Evolutionary conservation across 1,284 basidiomycete genomes (phyloP).

Genomic region (Cutaneotrichosporon sp.): DNA sequence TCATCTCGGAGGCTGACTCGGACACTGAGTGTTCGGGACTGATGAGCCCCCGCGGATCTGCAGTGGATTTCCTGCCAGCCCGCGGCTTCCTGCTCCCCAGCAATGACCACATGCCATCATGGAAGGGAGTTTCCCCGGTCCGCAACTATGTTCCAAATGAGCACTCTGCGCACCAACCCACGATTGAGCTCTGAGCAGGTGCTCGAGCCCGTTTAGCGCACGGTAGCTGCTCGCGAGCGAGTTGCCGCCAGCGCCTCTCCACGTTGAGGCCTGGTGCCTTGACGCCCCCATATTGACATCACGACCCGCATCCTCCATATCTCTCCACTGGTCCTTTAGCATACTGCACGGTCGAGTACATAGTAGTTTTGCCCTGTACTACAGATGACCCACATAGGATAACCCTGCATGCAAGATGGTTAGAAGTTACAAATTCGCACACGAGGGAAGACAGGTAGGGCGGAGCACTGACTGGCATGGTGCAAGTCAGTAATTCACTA

Average conservation of each 20-base stretch:
- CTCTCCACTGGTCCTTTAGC: background rate
- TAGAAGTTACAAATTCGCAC: too few relatives aligned
- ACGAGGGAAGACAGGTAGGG: too few relatives aligned
- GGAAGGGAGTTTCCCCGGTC: background rate
- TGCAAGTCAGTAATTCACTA: too few relatives aligned
- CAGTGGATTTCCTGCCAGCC: conserved; percentile 8
- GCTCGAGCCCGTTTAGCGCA: background rate
- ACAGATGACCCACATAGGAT: conserved; percentile 6
- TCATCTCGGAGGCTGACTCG: conserved; percentile 20
- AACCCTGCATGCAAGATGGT: conserved; percentile 3
- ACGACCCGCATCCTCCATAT: background rate
- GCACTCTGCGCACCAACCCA: background rate
- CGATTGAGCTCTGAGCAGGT: background rate
- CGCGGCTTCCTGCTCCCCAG: background rate
- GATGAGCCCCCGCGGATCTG: conserved; percentile 16
- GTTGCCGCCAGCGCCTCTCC: background rate
- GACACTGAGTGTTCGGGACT: conserved; percentile 20
- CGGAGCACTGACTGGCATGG: too few relatives aligned
- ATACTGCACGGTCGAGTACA: conserved; percentile 5
- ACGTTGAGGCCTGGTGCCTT: conserved; percentile 1
- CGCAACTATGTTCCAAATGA: background rate
- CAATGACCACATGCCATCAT: conserved; percentile 1
- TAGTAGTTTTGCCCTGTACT: background rate
- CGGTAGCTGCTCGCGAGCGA: background rate
- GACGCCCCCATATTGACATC: background rate